These are phyloP conservation scores for Neofusicoccum laricinum DNA, from an alignment of 2,329 filamentous ascomycete species.

Conservation along the genomic window DNA sequence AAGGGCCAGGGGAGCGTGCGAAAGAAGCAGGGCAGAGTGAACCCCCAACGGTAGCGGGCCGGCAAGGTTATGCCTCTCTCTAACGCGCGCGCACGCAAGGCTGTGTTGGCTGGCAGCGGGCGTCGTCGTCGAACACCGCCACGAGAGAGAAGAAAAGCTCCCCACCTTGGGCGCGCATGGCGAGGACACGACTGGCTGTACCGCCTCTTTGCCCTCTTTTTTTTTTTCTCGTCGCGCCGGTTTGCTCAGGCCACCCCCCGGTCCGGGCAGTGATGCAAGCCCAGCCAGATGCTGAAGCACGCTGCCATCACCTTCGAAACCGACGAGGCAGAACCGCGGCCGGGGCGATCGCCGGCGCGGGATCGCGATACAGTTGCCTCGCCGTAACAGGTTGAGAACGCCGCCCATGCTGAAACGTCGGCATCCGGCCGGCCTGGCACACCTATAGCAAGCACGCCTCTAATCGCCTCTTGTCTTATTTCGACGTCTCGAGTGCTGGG, in stretches of 20 bases:
- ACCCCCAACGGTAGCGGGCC: no score
- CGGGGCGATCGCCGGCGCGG: background rate
- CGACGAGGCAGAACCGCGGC: background rate
- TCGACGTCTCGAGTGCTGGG: background rate
- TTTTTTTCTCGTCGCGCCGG: no score
- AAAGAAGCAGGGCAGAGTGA: no score
- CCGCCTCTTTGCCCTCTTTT: no score
- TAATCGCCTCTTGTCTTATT: background rate
- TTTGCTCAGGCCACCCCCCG: background rate
- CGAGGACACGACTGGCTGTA: no score
- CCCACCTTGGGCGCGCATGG: no score
- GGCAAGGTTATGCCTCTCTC: no score
- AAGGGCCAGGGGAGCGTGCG: no score
- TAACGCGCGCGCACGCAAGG: no score
- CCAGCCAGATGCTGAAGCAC: background rate
- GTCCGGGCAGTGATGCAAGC: constrained; percentile 1
- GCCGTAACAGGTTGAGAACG: background rate
- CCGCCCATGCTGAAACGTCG: background rate
- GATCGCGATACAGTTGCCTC: background rate
- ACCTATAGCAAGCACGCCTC: background rate
- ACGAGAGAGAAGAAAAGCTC: no score
- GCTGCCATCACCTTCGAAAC: background rate
- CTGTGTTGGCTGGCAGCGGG: no score
- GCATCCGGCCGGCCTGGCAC: background rate
- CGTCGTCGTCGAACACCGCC: no score